Percentiles rank a stretch among this genome's conserved stretches.
phyloP scores from a whole-genome alignment of 176 grass and related monocot genomes.

The Oryza rufipogon region DNA sequence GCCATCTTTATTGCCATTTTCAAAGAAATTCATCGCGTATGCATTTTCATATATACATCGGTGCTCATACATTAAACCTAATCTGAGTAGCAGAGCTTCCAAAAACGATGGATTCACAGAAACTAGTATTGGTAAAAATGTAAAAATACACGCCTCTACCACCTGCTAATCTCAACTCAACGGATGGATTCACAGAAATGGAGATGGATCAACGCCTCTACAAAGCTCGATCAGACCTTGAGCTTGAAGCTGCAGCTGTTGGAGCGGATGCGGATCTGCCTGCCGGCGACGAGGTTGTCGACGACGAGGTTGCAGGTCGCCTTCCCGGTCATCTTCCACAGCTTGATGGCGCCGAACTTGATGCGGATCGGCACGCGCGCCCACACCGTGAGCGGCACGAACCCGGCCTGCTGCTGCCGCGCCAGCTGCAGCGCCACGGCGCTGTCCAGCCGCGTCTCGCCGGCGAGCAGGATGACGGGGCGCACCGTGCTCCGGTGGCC shows the following conservation, averaged over 20 bases:
- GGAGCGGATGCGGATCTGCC: slow-evolving; percentile 60
- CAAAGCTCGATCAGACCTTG: slow-evolving; percentile 37
- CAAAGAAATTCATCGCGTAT: neutral
- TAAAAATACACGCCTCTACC: neutral
- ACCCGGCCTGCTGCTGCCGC: slow-evolving; percentile 48
- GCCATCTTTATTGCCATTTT: neutral
- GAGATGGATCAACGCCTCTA: neutral
- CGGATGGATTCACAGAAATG: slow-evolving; percentile 4
- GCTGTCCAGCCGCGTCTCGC: slow-evolving; percentile 56
- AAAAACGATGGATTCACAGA: neutral
- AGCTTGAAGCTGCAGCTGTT: slow-evolving; percentile 83
- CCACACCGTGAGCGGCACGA: slow-evolving; percentile 58
- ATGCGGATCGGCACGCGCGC: slow-evolving; percentile 69
- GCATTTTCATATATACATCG: neutral
- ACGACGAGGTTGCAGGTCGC: slow-evolving; percentile 56
- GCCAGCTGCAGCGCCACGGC: slow-evolving; percentile 46
- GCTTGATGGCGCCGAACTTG: slow-evolving; percentile 74
- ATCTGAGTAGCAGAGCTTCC: neutral
- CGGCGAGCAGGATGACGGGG: slow-evolving; percentile 46
- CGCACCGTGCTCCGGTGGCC: slow-evolving; percentile 74
- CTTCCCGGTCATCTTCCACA: slow-evolving; percentile 73
- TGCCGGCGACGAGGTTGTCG: slow-evolving; percentile 49
- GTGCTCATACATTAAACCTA: neutral
- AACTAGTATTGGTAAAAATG: no score
- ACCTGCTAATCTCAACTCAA: slow-evolving; percentile 1